Percentiles rank a stretch among this genome's conserved stretches.
These are phyloP conservation scores for Eruca vesicaria DNA, from an alignment of 441 rosid genomes.

Conservation along the genomic window DNA sequence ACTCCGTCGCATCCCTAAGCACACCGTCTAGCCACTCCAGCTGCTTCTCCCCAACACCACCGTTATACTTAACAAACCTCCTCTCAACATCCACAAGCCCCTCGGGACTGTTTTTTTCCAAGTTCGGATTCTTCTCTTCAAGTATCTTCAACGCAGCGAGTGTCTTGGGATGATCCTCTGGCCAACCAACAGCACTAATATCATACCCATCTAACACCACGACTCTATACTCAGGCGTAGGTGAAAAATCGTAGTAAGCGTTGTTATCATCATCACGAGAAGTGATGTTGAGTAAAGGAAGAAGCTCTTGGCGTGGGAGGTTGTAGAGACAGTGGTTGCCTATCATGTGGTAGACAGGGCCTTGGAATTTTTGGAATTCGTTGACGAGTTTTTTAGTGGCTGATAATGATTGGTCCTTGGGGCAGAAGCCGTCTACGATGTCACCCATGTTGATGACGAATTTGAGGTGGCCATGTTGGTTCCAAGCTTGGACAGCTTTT, in stretches of 20 bases:
- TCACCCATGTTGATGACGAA: conserved; percentile 85
- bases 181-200: conserved; percentile 77
- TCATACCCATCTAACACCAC: conserved; percentile 86
- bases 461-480: conserved; percentile 51
- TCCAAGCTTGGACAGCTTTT: conserved; percentile 79
- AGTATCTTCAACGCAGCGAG: conserved; percentile 69
- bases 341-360: conserved; percentile 77
- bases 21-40: conserved; percentile 71
- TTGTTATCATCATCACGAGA: conserved; percentile 41
- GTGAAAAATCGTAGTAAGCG: conserved; percentile 92
- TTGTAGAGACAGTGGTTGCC: conserved; percentile 96
- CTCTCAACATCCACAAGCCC: conserved; percentile 67
- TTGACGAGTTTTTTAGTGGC: conserved; percentile 47
- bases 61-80: conserved; percentile 88
- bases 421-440: conserved; percentile 81
- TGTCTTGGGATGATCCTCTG: conserved; percentile 67
- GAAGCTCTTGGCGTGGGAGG: conserved; percentile 70
- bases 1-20: conserved; percentile 62
- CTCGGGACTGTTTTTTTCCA: conserved; percentile 73
- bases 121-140: conserved; percentile 66
- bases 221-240: conserved; percentile 61
- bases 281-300: conserved; percentile 69
- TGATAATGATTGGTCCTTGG: conserved; percentile 58
- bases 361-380: conserved; percentile 63
- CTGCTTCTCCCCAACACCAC: conserved; percentile 84